phyloP scores from a whole-genome alignment of 179 eudicot genomes.

The Amaranthus tricolor region DNA sequence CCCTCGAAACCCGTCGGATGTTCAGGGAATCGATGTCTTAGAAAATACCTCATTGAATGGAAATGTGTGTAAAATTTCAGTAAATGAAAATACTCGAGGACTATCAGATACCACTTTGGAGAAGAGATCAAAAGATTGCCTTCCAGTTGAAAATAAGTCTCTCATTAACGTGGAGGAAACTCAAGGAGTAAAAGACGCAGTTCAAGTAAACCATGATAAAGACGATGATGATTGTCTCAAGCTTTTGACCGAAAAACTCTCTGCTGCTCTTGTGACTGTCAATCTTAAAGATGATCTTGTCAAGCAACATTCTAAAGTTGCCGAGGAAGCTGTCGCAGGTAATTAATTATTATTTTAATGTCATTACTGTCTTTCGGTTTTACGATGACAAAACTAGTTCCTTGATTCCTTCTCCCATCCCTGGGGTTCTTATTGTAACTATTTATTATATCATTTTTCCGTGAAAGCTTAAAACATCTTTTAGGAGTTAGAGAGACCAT shows the following conservation, averaged over 20 bases:
- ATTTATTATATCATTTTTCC: background rate
- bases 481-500: background rate
- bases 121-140: slow-evolving; percentile 1
- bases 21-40: background rate
- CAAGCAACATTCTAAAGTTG: slow-evolving; percentile 81
- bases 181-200: slow-evolving; percentile 37
- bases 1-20: slow-evolving; percentile 13
- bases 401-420: background rate
- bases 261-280: slow-evolving; percentile 69
- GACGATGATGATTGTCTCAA: slow-evolving; percentile 43
- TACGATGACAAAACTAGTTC: background rate
- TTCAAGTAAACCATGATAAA: slow-evolving; percentile 23
- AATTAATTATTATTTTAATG: slow-evolving; percentile 6
- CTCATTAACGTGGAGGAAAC: slow-evolving; percentile 33
- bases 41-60: slow-evolving; percentile 17
- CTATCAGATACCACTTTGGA: slow-evolving; percentile 15
- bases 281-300: slow-evolving; percentile 75
- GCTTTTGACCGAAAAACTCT: slow-evolving; percentile 58
- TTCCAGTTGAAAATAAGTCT: slow-evolving; percentile 24
- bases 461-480: background rate
- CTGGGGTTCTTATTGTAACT: background rate
- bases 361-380: background rate
- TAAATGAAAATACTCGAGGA: slow-evolving; percentile 32
- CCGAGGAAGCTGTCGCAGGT: slow-evolving; percentile 94
- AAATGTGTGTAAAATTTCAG: slow-evolving; percentile 32